phyloP scores from a whole-genome alignment of 495 filamentous ascomycete genomes.

The Hamigera avellanea region DNA sequence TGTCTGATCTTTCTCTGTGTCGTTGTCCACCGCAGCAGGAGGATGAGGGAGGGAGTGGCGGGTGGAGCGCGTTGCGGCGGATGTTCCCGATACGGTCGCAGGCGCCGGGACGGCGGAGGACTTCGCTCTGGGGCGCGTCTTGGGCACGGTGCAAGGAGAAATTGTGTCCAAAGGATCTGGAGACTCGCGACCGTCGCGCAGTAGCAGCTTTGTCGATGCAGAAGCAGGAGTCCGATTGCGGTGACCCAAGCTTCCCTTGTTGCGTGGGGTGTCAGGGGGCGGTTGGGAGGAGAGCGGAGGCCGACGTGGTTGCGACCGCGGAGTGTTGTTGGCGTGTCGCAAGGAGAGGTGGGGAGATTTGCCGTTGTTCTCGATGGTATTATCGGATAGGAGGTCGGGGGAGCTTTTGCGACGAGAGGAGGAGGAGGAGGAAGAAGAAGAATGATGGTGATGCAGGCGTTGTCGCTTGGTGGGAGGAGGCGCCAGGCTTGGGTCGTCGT shows the following conservation, averaged over 20 bases:
- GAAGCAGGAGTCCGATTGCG: no score
- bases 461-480: slow-evolving; percentile 21
- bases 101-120: slow-evolving; percentile 5
- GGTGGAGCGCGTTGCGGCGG: slow-evolving; percentile 5
- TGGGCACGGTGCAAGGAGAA: slow-evolving; percentile 11
- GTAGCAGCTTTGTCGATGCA: not conserved
- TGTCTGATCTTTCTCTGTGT: slow-evolving; percentile 1
- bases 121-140: slow-evolving; percentile 5
- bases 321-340: slow-evolving; percentile 5
- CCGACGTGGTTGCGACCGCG: slow-evolving; percentile 5
- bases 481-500: no score
- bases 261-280: slow-evolving; percentile 12
- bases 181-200: slow-evolving; percentile 11
- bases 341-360: not conserved
- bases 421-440: slow-evolving; percentile 3
- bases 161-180: slow-evolving; percentile 32
- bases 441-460: slow-evolving; percentile 11
- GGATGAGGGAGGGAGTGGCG: slow-evolving; percentile 5
- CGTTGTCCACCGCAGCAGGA: slow-evolving; percentile 1
- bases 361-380: slow-evolving; percentile 7
- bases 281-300: slow-evolving; percentile 13
- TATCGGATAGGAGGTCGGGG: slow-evolving; percentile 30
- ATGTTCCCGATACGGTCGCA: not conserved
- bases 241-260: no score
- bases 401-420: not conserved